Evolutionary conservation across 2,329 filamentous ascomycete genomes (phyloP).

Genomic region (Epicoccum sorghinum): DNA sequence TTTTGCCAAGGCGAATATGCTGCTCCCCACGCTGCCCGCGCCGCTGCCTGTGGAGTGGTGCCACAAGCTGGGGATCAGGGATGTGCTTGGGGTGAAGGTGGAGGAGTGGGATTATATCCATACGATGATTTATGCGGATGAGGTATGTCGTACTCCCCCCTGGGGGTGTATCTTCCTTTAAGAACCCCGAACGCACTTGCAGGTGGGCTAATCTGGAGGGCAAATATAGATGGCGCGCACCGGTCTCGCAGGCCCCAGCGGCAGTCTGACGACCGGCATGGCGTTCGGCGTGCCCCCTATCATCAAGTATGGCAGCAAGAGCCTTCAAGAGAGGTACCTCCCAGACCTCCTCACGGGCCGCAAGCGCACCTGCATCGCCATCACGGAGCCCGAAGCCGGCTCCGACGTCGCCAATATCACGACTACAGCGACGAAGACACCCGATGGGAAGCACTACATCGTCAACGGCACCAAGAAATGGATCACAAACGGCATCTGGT

Average conservation of each 20-base stretch:
- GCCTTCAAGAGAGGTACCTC: conserved; percentile 71
- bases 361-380: conserved; percentile 75
- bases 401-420: conserved; percentile 76
- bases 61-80: conserved; percentile 67
- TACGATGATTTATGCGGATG: conserved; percentile 71
- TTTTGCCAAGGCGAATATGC: conserved; percentile 70
- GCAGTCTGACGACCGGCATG: conserved; percentile 72
- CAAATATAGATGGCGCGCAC: conserved; percentile 63
- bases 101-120: conserved; percentile 79
- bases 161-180: no score
- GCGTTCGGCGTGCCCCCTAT: conserved; percentile 75
- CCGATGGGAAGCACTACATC: conserved; percentile 70
- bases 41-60: conserved; percentile 73
- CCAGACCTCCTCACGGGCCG: conserved; percentile 70
- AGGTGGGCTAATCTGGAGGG: no score
- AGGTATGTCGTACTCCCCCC: conserved; percentile 48
- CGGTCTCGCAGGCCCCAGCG: conserved; percentile 68
- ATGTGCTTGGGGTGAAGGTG: conserved; percentile 70
- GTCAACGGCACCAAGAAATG: conserved; percentile 81
- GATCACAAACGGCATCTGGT: conserved; percentile 66
- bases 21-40: conserved; percentile 72
- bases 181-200: no score
- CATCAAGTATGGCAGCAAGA: conserved; percentile 68
- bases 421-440: conserved; percentile 67
- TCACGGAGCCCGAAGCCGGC: conserved; percentile 77